Conservation (phyloP, 2,329 filamentous ascomycete species). For the Fusarium bactridioides region DNA sequence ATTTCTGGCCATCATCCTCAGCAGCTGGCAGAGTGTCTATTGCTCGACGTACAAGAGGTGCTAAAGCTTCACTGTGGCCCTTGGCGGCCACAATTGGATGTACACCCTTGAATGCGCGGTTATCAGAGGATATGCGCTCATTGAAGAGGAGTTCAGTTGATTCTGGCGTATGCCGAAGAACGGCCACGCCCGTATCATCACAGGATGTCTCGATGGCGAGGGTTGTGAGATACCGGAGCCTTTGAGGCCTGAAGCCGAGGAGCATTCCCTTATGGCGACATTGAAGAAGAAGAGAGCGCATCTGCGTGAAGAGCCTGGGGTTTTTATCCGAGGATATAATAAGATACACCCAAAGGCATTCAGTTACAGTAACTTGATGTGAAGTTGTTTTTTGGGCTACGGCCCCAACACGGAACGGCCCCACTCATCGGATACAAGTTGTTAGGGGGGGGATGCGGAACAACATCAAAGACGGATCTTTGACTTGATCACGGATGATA, state of each 20-base stretch:
- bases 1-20: neutral
- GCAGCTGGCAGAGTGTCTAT: constrained; percentile 59
- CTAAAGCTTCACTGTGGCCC: constrained; percentile 78
- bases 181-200: constrained; percentile 90
- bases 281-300: constrained; percentile 22
- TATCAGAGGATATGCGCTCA: constrained; percentile 82
- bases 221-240: constrained; percentile 54
- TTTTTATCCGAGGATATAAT: neutral
- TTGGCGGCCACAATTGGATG: constrained; percentile 78
- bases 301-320: neutral
- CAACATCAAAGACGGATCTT: neutral
- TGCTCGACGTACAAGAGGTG: constrained; percentile 71
- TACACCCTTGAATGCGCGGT: constrained; percentile 77
- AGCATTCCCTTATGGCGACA: neutral
- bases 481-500: no score
- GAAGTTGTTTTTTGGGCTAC: neutral
- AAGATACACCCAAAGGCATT: neutral
- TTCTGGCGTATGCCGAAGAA: constrained; percentile 68
- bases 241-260: neutral
- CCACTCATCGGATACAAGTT: neutral
- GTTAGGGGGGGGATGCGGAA: neutral
- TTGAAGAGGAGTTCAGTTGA: constrained; percentile 76
- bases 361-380: neutral
- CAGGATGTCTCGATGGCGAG: constrained; percentile 86
- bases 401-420: neutral